A percentile compares a stretch with the other conserved stretches of the same genome.
phyloP scores from a whole-genome alignment of 441 rosid species.

The Gossypium schwendimanii region DNA sequence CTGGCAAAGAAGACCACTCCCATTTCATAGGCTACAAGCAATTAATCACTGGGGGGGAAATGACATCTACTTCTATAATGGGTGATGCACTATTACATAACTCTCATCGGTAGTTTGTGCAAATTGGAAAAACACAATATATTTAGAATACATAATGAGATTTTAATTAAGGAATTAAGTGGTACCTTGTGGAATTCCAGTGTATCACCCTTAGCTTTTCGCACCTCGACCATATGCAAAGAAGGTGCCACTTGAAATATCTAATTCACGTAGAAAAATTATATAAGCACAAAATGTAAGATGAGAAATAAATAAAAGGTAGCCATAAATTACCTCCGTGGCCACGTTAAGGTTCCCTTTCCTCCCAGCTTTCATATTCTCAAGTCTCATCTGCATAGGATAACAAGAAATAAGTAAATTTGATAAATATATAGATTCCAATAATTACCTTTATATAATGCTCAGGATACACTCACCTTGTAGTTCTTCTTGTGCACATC shows the following conservation, averaged over 20 bases:
- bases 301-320: background rate
- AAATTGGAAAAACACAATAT: background rate
- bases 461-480: constrained; percentile 41
- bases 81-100: background rate
- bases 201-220: constrained; percentile 93
- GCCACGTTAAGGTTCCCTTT: constrained; percentile 87
- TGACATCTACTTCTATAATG: background rate
- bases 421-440: constrained; percentile 2
- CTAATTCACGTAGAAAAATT: constrained; percentile 28
- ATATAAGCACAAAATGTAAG: constrained; percentile 10
- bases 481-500: constrained; percentile 92
- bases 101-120: background rate
- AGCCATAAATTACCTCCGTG: constrained; percentile 58
- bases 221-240: constrained; percentile 90
- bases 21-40: background rate
- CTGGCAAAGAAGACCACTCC: background rate
- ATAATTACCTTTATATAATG: background rate
- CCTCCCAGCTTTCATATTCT: constrained; percentile 85
- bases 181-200: constrained; percentile 85
- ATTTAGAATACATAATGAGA: background rate
- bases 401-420: constrained; percentile 2
- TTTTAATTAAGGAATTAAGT: background rate
- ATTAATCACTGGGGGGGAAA: background rate
- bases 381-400: constrained; percentile 70
- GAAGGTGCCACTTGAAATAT: constrained; percentile 92